A percentile compares a stretch with the other conserved stretches of the same genome.
Evolutionary conservation across 495 filamentous ascomycete species (phyloP).

Genomic region (Penicillium daleae): DNA sequence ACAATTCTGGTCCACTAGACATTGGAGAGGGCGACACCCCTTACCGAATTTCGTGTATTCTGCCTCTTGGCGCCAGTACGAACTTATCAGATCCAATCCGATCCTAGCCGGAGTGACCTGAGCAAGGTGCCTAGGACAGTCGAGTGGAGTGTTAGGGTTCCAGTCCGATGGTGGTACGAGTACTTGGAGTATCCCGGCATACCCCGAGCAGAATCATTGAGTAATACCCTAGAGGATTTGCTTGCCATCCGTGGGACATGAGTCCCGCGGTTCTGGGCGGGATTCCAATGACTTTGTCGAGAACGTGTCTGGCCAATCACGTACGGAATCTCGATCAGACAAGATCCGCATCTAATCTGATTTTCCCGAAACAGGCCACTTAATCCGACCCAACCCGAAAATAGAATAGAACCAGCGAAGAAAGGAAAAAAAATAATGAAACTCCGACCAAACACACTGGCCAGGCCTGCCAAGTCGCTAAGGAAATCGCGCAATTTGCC

Average conservation of each 20-base stretch:
- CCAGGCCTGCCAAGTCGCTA: conserved; percentile 11
- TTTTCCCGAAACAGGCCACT: conserved; percentile 6
- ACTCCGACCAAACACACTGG: not conserved
- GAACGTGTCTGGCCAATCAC: not conserved
- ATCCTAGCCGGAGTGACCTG: conserved; percentile 1
- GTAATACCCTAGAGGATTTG: too few species aligned
- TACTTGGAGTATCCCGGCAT: too few species aligned
- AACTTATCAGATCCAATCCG: conserved; percentile 20
- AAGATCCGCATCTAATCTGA: conserved; percentile 44
- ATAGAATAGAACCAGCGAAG: too few species aligned
- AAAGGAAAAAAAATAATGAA: not conserved
- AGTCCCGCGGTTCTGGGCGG: not conserved
- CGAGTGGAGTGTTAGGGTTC: not conserved
- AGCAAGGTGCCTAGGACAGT: not conserved
- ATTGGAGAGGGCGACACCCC: not conserved
- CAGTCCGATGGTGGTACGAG: not conserved
- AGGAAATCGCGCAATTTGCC: conserved; percentile 19
- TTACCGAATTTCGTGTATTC: not conserved
- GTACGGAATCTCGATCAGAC: conserved; percentile 28
- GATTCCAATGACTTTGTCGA: not conserved
- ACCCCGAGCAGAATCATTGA: too few species aligned
- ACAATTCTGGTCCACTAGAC: not conserved
- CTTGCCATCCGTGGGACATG: not conserved
- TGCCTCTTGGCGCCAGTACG: not conserved
- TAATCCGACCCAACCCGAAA: not conserved